Evolutionary conservation across 495 filamentous ascomycete species (phyloP), one percentile per base, ranked within the genome.

Genomic region (Penicillium macrosclerotiorum): DNA sequence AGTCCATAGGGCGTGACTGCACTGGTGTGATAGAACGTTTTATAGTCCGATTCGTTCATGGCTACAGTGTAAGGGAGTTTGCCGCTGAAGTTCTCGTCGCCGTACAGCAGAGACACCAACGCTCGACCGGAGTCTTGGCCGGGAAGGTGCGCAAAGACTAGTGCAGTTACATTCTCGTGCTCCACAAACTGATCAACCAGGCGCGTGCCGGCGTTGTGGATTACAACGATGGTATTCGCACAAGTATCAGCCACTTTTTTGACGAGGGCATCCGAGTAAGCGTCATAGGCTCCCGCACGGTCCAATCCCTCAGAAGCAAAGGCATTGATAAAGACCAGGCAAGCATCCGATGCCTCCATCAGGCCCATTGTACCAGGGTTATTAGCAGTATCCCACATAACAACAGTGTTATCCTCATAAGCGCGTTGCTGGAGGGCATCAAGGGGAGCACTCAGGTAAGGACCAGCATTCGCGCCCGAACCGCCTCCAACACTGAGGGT

Each of bases 41-140:
- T 20, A 45, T 89, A 93, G 55, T 92, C 88, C 5, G 78, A 70
- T 3, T 82, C 73, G 0, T 68, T 75, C 51, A 85, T 88, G 18
- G 80, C 87, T 45, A 93, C 83, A 2, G 89, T 93, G 67, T 87
- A 94, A 0, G 89, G 89, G 0, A 90, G 66, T 25, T 81, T 82
- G 20, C 88, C 88, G 19, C 45, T 84, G 49, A 59, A 59, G 47
- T 88, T 88, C 25, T 77, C 67, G 14, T 81, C 78, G 6, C 88
- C 88, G 35, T 89, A 84, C 2, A 91, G 67, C 16, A 92, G 65
- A 54, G 88, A 84, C 3, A 77, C 78, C 3, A 91, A 65, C 0
- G 87, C 80, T 30, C 85, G 83, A 11, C 88, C 88, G 9, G 80
- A 84, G 52, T 90, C 87, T 60, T 91, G 81, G 23, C 86, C 85